A percentile compares a stretch with the other conserved stretches of the same genome.
These are phyloP conservation scores for Fusarium sulawesiense DNA, from an alignment of 2,329 filamentous ascomycete species.

Conservation along the genomic window DNA sequence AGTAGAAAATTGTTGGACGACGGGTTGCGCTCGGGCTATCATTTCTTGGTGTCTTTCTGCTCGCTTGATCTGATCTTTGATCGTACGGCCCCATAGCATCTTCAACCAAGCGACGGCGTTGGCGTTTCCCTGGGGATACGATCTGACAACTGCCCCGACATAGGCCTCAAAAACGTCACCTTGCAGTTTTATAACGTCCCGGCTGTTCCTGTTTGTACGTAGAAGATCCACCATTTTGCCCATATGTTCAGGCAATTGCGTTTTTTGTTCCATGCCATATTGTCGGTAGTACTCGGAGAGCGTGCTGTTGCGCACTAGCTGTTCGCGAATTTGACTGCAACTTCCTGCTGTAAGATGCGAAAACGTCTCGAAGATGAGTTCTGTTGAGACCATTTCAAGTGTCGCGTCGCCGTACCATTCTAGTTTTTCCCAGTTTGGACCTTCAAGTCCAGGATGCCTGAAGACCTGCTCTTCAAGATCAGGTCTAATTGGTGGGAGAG, in stretches of 20 bases:
- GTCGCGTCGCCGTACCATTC: conserved; percentile 93
- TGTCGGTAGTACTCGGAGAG: conserved; percentile 74
- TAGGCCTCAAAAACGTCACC: conserved; percentile 95
- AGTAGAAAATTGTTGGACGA: not conserved
- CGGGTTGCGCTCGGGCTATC: not conserved
- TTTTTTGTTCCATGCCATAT: conserved; percentile 77
- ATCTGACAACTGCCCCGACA: conserved; percentile 80
- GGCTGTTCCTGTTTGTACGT: conserved; percentile 54
- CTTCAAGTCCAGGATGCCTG: conserved; percentile 68
- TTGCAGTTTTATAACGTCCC: conserved; percentile 75
- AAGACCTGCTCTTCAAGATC: conserved; percentile 72
- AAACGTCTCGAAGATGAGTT: conserved; percentile 80
- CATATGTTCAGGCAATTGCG: conserved; percentile 65
- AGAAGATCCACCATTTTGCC: conserved; percentile 44
- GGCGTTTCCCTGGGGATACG: conserved; percentile 71
- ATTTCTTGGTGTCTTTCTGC: conserved; percentile 50
- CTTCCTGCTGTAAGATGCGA: conserved; percentile 71
- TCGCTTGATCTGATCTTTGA: conserved; percentile 65
- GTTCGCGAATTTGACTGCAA: conserved; percentile 80
- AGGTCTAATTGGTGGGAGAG: conserved; percentile 71
- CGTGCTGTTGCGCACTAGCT: conserved; percentile 83
- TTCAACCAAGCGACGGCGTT: conserved; percentile 78
- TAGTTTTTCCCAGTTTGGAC: conserved; percentile 76
- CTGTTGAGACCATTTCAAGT: conserved; percentile 79
- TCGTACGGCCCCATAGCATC: conserved; percentile 75